Evolutionary conservation across 306 rosid genomes (phyloP).

Genomic region (Vigna nakashimae): DNA sequence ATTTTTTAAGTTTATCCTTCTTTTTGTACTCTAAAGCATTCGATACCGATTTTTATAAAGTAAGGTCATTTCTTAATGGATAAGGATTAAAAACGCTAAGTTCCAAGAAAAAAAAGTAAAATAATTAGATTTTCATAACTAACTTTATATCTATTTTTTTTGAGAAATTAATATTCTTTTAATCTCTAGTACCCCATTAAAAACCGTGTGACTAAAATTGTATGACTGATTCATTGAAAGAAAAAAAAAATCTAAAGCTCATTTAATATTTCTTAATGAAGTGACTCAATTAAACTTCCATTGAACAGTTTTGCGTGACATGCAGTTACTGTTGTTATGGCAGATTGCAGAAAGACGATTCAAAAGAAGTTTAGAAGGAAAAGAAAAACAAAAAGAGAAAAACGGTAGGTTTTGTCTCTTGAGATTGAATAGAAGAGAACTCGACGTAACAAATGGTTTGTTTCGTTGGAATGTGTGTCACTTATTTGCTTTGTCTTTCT

Average conservation of each 20-base stretch:
- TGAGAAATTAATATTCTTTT: too few relatives aligned
- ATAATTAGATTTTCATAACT: not conserved
- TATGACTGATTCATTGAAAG: too few relatives aligned
- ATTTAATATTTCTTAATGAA: too few relatives aligned
- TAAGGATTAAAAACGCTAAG: not conserved
- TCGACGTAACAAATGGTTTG: not conserved
- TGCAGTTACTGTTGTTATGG: not conserved
- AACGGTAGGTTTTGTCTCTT: not conserved
- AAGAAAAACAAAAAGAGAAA: not conserved
- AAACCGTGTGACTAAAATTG: too few relatives aligned
- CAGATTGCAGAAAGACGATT: not conserved
- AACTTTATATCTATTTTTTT: too few relatives aligned
- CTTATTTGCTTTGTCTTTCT: not conserved
- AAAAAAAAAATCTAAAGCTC: too few relatives aligned
- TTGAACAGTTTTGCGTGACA: not conserved
- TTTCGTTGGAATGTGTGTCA: slow-evolving; percentile 23
- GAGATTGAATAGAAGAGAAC: not conserved
- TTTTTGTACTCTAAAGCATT: not conserved
- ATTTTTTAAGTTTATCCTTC: too few relatives aligned
- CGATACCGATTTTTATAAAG: not conserved
- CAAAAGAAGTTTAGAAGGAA: not conserved
- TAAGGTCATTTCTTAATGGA: not conserved
- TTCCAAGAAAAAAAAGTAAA: not conserved
- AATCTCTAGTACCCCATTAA: too few relatives aligned
- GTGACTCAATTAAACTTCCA: not conserved